phyloP scores from a whole-genome alignment of 371 early-diverging fungal genomes.

The Apophysomyces ossiformis region DNA sequence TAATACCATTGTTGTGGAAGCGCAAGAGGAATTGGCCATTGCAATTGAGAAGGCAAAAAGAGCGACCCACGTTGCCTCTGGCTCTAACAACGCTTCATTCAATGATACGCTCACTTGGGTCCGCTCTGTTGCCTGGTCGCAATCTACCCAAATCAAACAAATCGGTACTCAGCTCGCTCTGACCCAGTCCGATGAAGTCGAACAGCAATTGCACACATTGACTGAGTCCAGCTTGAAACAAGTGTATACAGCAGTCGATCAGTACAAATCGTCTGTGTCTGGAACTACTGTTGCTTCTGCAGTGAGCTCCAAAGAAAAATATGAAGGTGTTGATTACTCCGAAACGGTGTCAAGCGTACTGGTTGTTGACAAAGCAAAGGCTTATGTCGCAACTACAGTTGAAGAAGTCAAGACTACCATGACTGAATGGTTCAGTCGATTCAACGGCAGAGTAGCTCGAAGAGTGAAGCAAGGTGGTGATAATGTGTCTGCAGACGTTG shows the following conservation, averaged over 20 bases:
- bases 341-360: neutral
- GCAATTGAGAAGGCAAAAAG: slow-evolving; percentile 37
- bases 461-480: slow-evolving; percentile 21
- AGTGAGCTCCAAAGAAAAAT: slow-evolving; percentile 3
- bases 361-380: slow-evolving; percentile 14
- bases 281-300: slow-evolving; percentile 12
- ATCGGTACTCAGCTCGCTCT: slow-evolving; percentile 25
- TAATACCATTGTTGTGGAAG: slow-evolving; percentile 26
- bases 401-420: slow-evolving; percentile 16
- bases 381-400: slow-evolving; percentile 2
- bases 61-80: slow-evolving; percentile 23
- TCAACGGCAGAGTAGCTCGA: slow-evolving; percentile 18
- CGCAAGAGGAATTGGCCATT: slow-evolving; percentile 27
- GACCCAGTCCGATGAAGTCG: neutral
- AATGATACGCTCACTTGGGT: slow-evolving; percentile 31
- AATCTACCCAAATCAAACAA: slow-evolving; percentile 24
- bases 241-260: slow-evolving; percentile 9
- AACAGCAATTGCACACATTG: slow-evolving; percentile 5
- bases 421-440: slow-evolving; percentile 14
- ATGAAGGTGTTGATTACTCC: slow-evolving; percentile 11
- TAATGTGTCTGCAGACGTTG: slow-evolving; percentile 13
- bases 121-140: slow-evolving; percentile 30
- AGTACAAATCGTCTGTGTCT: slow-evolving; percentile 14
- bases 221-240: slow-evolving; percentile 9
- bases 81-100: slow-evolving; percentile 35